Base-by-base conservation (phyloP, 2,329 filamentous ascomycete genomes). In the Leptodontidium sp. region DNA sequence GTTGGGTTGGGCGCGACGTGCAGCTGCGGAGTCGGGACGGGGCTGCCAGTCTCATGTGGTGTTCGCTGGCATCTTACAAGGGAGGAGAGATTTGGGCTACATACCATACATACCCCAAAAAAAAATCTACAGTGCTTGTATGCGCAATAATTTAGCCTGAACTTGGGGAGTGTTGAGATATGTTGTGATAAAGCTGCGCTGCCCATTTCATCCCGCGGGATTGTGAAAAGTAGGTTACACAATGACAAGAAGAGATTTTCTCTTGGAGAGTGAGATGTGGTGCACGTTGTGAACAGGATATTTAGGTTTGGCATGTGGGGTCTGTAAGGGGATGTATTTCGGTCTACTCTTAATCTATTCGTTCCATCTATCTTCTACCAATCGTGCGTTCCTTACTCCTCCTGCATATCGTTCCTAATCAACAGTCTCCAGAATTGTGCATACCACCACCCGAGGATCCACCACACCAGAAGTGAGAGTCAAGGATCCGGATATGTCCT, bases 401-500 rank as follows among this genome's bases (percentile, higher is more conserved):
- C n/a, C n/a, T n/a, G n/a, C n/a, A n/a, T n/a, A n/a, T n/a, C n/a
- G n/a, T n/a, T n/a, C n/a, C n/a, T n/a, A n/a, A 9, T 5, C 5
- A 65, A 38, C 32, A 4, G 3, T 21, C 3, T 43, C 40, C 43
- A 21, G 17, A 32, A 55, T 29, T 50, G 61, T 63, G 55, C 61
- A 59, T 52, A 57, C 26, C 50, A 49, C 52, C 53, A 61, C 35
- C 55, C 52, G 0, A 40, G n/a, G 29, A 57, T 15, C 21, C 35
- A 47, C 58, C 58, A 55, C 32, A 52, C 24, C 24, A 32, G 9
- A 12, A 61, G 24, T 3, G 43, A 57, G 9, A 64, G 57, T 64
- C 67, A 74, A 52, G 66, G 67, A 50, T 74, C 70, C 14, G 68
- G 64, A 58, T 68, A 71, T 40, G 32, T 73, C 58, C 68, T 72